Conservation (phyloP, 495 filamentous ascomycete genomes). For the Hypoxylon rickii region DNA sequence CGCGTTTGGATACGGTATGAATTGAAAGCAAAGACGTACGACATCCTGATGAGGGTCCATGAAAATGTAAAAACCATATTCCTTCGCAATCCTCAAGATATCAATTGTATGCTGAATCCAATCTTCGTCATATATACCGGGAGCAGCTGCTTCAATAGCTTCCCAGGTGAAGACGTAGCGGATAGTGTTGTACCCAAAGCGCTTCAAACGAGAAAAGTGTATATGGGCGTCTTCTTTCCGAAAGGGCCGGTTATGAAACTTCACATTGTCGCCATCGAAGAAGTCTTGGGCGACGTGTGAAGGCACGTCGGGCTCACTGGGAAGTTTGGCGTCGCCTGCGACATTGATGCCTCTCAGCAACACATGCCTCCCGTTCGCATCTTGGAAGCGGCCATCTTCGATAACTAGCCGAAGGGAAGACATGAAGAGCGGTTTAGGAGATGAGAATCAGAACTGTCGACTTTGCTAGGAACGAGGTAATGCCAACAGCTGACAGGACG, state of each 20-base stretch:
- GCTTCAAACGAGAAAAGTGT: slow-evolving; percentile 85
- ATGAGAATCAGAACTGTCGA: not conserved
- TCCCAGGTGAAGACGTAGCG: slow-evolving; percentile 99
- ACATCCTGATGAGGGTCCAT: slow-evolving; percentile 99
- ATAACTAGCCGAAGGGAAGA: slow-evolving; percentile 66
- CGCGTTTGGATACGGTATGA: not conserved
- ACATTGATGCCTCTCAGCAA: slow-evolving; percentile 68
- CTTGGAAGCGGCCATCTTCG: slow-evolving; percentile 79
- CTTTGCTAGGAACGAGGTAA: too few relatives aligned
- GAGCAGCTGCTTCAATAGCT: slow-evolving; percentile 92
- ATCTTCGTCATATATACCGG: slow-evolving; percentile 92
- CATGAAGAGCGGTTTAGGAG: slow-evolving; percentile 40
- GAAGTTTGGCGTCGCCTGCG: slow-evolving; percentile 68
- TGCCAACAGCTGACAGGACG: not conserved
- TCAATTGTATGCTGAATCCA: slow-evolving; percentile 91
- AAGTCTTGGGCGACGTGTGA: slow-evolving; percentile 80
- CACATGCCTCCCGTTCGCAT: slow-evolving; percentile 58
- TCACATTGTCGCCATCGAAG: slow-evolving; percentile 91
- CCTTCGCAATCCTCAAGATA: slow-evolving; percentile 78
- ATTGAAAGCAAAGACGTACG: slow-evolving; percentile 56
- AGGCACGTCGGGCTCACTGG: slow-evolving; percentile 75
- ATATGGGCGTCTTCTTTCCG: slow-evolving; percentile 76
- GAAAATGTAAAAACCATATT: slow-evolving; percentile 93
- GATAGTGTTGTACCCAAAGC: slow-evolving; percentile 93
- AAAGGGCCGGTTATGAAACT: slow-evolving; percentile 87